Evolutionary conservation across 2,329 filamentous ascomycete genomes (phyloP).

Genomic region (Neonectria magnoliae): DNA sequence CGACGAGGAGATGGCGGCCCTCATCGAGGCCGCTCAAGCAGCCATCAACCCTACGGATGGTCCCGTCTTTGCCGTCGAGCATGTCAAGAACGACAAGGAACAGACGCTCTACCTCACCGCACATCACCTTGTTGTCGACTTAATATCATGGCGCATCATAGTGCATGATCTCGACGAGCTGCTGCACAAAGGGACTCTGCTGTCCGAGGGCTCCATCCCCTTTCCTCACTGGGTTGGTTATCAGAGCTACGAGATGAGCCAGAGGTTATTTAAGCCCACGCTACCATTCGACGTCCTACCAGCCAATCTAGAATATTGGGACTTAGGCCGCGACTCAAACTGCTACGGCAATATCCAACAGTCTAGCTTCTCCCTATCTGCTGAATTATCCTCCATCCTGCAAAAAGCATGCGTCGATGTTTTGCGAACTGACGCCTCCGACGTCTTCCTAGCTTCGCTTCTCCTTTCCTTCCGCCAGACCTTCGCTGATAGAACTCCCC

Average conservation of each 20-base stretch:
- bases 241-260: constrained; percentile 52
- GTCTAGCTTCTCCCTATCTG: constrained; percentile 54
- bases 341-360: constrained; percentile 56
- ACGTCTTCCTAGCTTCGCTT: constrained; percentile 64
- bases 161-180: constrained; percentile 61
- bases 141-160: constrained; percentile 62
- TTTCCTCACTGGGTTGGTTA: constrained; percentile 62
- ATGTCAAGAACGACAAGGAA: constrained; percentile 57
- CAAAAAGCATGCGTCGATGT: constrained; percentile 55
- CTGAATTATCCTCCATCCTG: constrained; percentile 55
- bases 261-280: constrained; percentile 42
- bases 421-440: constrained; percentile 62
- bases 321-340: constrained; percentile 54
- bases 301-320: constrained; percentile 60
- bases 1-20: constrained; percentile 53
- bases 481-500: constrained; percentile 62
- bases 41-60: constrained; percentile 60
- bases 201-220: constrained; percentile 56
- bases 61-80: constrained; percentile 61
- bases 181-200: constrained; percentile 55
- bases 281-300: constrained; percentile 53
- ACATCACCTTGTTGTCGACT: constrained; percentile 63
- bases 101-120: constrained; percentile 61
- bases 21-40: constrained; percentile 54
- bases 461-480: constrained; percentile 65